Evolutionary conservation across 495 filamentous ascomycete species (phyloP).

Genomic region (Penicillium fimorum): DNA sequence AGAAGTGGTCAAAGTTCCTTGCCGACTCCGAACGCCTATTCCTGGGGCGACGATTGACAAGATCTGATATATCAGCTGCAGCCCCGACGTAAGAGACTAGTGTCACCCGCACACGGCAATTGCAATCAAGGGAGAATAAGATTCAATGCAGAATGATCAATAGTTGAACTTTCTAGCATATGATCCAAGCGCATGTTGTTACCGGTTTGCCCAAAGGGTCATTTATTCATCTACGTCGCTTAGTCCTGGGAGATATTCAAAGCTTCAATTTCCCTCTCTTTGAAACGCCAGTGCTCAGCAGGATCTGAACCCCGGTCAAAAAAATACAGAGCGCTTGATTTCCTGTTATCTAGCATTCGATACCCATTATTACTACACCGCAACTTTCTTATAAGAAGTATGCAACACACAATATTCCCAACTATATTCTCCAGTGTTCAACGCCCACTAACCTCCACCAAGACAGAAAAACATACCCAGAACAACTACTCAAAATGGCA

Average conservation of each 20-base stretch:
- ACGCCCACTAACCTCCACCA: not conserved
- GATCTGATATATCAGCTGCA: slow-evolving; percentile 9
- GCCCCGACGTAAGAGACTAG: slow-evolving; percentile 1
- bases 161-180: slow-evolving; percentile 9
- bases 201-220: slow-evolving; percentile 1
- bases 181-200: slow-evolving; percentile 1
- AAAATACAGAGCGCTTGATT: not conserved
- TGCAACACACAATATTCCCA: not conserved
- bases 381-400: not conserved
- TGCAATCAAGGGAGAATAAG: slow-evolving; percentile 7
- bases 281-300: not conserved
- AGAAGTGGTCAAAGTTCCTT: not conserved
- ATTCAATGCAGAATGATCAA: slow-evolving; percentile 4
- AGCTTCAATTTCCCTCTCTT: not conserved
- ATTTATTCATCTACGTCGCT: not conserved
- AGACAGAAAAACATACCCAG: not conserved
- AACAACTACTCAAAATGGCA: not conserved
- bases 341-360: not conserved
- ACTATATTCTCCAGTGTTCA: not conserved
- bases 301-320: not conserved
- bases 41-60: not conserved
- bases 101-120: slow-evolving; percentile 1
- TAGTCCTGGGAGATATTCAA: not conserved
- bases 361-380: not conserved
- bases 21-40: not conserved